Percentiles rank a stretch among this genome's conserved stretches.
These are phyloP conservation scores for Alternaria conjuncta DNA, from an alignment of 2,329 filamentous ascomycete species.

Conservation along the genomic window DNA sequence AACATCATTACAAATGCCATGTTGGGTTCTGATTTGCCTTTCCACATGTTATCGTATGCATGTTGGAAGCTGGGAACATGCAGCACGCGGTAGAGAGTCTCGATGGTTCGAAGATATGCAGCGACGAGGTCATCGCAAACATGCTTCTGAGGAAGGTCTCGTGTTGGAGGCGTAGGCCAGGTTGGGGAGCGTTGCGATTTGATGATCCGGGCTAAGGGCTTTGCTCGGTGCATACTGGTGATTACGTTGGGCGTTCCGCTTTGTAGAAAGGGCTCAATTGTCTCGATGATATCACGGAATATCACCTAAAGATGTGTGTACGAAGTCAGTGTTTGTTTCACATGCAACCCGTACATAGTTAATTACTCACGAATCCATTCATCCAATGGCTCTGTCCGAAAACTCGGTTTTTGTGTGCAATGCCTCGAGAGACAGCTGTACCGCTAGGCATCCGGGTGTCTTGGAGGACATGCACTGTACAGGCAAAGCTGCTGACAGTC, in stretches of 20 bases:
- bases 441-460: slow-evolving; percentile 46
- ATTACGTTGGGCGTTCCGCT: slow-evolving; percentile 49
- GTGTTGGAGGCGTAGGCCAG: slow-evolving; percentile 55
- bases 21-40: slow-evolving; percentile 34
- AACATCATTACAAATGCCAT: slow-evolving; percentile 61
- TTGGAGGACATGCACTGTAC: slow-evolving; percentile 54
- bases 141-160: slow-evolving; percentile 56
- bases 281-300: slow-evolving; percentile 53
- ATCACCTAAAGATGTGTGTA: slow-evolving; percentile 22
- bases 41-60: slow-evolving; percentile 62
- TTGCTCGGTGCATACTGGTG: slow-evolving; percentile 57
- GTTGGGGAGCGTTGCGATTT: slow-evolving; percentile 57
- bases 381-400: slow-evolving; percentile 66
- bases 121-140: slow-evolving; percentile 58
- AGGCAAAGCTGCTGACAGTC: slow-evolving; percentile 50
- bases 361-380: slow-evolving; percentile 49
- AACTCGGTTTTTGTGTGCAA: slow-evolving; percentile 62
- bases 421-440: slow-evolving; percentile 48
- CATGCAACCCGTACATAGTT: too few species aligned
- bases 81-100: slow-evolving; percentile 58
- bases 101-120: slow-evolving; percentile 58
- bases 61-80: slow-evolving; percentile 59
- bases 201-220: slow-evolving; percentile 60
- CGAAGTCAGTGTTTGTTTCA: too few species aligned
- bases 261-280: slow-evolving; percentile 52